Evolutionary conservation across 192 early-diverging fungal species (phyloP).

Genomic region (Chytriomyces sp.): DNA sequence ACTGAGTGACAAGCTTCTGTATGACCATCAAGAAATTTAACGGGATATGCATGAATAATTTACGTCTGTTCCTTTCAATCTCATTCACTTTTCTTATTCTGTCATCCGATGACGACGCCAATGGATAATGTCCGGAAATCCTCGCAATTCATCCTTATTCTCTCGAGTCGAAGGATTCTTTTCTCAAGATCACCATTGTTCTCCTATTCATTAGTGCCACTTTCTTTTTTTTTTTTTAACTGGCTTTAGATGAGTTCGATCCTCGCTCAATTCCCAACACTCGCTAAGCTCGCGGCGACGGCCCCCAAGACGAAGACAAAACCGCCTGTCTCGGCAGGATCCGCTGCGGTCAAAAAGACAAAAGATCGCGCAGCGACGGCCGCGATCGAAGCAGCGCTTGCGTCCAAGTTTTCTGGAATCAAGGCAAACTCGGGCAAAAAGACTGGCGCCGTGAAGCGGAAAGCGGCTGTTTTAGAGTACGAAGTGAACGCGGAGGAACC

Average conservation of each 20-base stretch:
- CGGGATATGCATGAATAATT: too few species aligned
- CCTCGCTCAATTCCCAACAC: neutral
- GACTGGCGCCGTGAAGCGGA: neutral
- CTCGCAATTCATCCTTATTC: too few species aligned
- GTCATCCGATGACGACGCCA: too few species aligned
- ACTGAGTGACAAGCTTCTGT: too few species aligned
- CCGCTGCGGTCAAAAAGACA: neutral
- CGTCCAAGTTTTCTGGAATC: neutral
- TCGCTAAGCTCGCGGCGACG: neutral
- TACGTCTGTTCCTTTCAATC: too few species aligned
- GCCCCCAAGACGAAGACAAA: neutral
- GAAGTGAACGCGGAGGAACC: neutral
- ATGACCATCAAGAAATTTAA: too few species aligned
- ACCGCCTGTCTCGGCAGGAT: neutral
- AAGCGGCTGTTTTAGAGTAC: neutral
- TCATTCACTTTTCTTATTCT: too few species aligned
- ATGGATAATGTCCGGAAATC: too few species aligned
- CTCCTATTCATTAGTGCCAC: too few species aligned
- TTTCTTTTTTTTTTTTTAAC: slow-evolving; percentile 1
- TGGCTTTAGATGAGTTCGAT: neutral
- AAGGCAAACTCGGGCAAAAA: too few species aligned
- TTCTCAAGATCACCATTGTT: too few species aligned
- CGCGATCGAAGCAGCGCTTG: neutral
- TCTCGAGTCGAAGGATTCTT: too few species aligned
- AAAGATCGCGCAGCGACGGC: neutral